These are phyloP conservation scores for Lichtheimia ornata DNA, from an alignment of 371 early-diverging fungal genomes.

Conservation along the genomic window DNA sequence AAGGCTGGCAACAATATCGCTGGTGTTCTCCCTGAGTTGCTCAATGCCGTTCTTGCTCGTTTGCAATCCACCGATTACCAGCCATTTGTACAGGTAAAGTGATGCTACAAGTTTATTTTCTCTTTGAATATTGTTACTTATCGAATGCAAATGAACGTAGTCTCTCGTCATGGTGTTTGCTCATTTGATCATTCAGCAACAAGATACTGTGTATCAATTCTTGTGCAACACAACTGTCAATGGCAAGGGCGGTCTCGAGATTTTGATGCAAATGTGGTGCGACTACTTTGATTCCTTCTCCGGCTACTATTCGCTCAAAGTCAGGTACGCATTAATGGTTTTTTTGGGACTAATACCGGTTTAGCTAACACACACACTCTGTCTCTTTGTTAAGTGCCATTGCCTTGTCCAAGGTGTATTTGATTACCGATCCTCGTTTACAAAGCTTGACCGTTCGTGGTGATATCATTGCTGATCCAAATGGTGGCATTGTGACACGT, in stretches of 20 bases:
- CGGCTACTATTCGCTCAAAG: slow-evolving; percentile 76
- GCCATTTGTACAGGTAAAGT: slow-evolving; percentile 73
- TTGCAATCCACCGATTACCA: slow-evolving; percentile 73
- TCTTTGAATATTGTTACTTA: neutral
- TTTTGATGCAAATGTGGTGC: slow-evolving; percentile 75
- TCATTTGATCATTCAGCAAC: slow-evolving; percentile 75
- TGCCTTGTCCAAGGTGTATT: slow-evolving; percentile 76
- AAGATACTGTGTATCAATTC: slow-evolving; percentile 71
- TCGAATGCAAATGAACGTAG: slow-evolving; percentile 19
- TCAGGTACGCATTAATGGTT: slow-evolving; percentile 53
- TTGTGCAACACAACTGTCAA: slow-evolving; percentile 54
- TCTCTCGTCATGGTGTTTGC: slow-evolving; percentile 89
- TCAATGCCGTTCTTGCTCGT: slow-evolving; percentile 72
- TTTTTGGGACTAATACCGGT: neutral
- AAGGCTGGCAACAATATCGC: slow-evolving; percentile 71
- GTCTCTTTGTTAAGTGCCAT: slow-evolving; percentile 53
- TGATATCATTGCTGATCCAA: slow-evolving; percentile 72
- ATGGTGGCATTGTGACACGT: slow-evolving; percentile 58
- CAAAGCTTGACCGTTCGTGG: slow-evolving; percentile 73
- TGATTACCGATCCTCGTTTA: slow-evolving; percentile 70
- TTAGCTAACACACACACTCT: neutral
- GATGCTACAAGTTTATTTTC: neutral
- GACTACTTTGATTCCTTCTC: slow-evolving; percentile 76
- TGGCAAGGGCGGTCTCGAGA: slow-evolving; percentile 63
- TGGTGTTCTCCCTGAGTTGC: slow-evolving; percentile 76